These are phyloP conservation scores for Neophaeococcomyces aloes DNA, from an alignment of 2,329 filamentous ascomycete genomes.

Conservation along the genomic window DNA sequence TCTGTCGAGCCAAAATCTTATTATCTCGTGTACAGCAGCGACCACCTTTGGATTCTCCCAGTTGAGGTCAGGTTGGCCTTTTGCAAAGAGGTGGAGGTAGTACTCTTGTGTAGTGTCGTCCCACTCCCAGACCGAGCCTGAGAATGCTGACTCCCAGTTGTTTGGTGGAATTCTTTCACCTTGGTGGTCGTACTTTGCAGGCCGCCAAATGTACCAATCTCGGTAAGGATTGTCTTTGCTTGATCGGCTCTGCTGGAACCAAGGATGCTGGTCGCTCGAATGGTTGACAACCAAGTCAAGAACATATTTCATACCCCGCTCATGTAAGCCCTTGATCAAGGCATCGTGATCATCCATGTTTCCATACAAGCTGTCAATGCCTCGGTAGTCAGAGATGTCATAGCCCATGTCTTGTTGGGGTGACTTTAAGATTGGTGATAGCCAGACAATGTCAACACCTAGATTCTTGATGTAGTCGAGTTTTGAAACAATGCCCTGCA, in stretches of 20 bases:
- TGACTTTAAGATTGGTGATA: slow-evolving; percentile 55
- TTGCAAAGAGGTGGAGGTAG: slow-evolving; percentile 61
- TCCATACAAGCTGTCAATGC: slow-evolving; percentile 52
- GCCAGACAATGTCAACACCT: slow-evolving; percentile 56
- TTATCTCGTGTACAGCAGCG: slow-evolving; percentile 54
- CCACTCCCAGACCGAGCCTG: slow-evolving; percentile 40
- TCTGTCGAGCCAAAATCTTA: slow-evolving; percentile 62
- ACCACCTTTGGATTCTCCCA: slow-evolving; percentile 59
- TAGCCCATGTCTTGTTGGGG: slow-evolving; percentile 62
- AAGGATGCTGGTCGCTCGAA: slow-evolving; percentile 56
- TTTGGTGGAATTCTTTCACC: slow-evolving; percentile 56
- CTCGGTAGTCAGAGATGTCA: slow-evolving; percentile 56
- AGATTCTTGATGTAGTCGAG: slow-evolving; percentile 52
- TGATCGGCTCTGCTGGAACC: slow-evolving; percentile 54
- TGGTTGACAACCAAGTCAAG: slow-evolving; percentile 66
- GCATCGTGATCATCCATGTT: slow-evolving; percentile 50
- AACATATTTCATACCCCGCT: slow-evolving; percentile 55
- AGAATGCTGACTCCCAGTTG: slow-evolving; percentile 49
- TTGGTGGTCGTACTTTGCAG: slow-evolving; percentile 37
- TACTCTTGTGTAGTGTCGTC: slow-evolving; percentile 59
- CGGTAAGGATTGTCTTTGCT: slow-evolving; percentile 49
- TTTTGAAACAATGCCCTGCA: slow-evolving; percentile 52
- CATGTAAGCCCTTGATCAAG: slow-evolving; percentile 46
- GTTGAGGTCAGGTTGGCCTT: slow-evolving; percentile 65
- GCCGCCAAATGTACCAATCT: slow-evolving; percentile 51